These are phyloP conservation scores for Chlorella sp. DNA, from an alignment of 139 green algal genomes.

Conservation along the genomic window DNA sequence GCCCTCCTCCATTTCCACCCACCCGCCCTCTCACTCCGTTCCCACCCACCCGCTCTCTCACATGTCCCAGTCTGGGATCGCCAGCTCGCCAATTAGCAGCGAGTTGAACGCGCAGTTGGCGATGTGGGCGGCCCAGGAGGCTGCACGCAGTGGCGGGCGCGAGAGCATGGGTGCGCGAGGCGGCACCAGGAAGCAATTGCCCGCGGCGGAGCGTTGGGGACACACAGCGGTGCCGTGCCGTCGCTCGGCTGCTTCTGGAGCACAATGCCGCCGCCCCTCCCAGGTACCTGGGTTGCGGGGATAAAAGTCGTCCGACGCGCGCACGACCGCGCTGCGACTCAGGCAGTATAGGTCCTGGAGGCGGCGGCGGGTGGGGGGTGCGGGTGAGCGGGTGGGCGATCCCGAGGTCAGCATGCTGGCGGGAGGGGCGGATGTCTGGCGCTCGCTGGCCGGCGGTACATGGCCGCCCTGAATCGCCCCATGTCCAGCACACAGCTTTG, in stretches of 20 bases:
- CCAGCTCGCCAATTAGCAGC: slow-evolving; percentile 64
- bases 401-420: too few relatives aligned
- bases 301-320: slow-evolving; percentile 85
- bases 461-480: too few relatives aligned
- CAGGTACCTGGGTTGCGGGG: slow-evolving; percentile 9
- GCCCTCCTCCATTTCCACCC: too few relatives aligned
- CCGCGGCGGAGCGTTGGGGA: not conserved
- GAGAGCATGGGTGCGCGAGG: slow-evolving; percentile 37
- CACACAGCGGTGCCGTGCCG: not conserved
- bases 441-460: too few relatives aligned
- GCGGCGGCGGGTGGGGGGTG: too few relatives aligned
- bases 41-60: too few relatives aligned
- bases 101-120: slow-evolving; percentile 84
- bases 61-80: slow-evolving; percentile 58
- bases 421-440: too few relatives aligned
- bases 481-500: too few relatives aligned
- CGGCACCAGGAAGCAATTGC: not conserved
- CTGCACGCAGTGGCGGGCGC: too few relatives aligned
- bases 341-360: slow-evolving; percentile 12
- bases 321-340: not conserved
- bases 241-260: not conserved
- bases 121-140: slow-evolving; percentile 85
- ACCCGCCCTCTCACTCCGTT: too few relatives aligned
- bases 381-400: too few relatives aligned
- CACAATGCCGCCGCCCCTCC: too few relatives aligned